Evolutionary conservation across 2,329 filamentous ascomycete genomes (phyloP), one percentile per base, ranked within the genome.

Genomic region (Ploettnerulaceae sp.): DNA sequence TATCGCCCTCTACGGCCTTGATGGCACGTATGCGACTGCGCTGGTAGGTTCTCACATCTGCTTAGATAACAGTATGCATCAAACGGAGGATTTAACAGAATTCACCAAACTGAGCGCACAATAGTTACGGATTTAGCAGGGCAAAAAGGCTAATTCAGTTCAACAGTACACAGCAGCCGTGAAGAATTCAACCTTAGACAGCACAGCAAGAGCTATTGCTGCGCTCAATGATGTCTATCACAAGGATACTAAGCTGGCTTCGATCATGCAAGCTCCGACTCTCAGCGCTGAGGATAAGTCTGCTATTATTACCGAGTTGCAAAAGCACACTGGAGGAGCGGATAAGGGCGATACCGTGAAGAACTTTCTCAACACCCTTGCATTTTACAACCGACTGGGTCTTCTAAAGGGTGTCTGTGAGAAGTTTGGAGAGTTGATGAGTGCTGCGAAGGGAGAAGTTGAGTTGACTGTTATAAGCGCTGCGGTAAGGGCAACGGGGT

Each of bases 11-110:
- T 98, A 89, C 73, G 93, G 93, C 63, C 75, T 98, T 67, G 93
- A 97, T 72, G 93, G 93, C 71, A 97, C 91, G 68, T 98, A 98
- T 75, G 93, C 93, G 69, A 89, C 85, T 74, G 93, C 93, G 75
- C 79, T 98, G 83, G 93, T 98, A 91, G 70, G 88, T 69, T 49
- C 12, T 7, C 3, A 9, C 11, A 3, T 25, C 8, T 44, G 18
- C 15, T 38, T 21, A 18, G 8, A 5, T 12, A 15, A 14, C 24
- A 34, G 12, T 3, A 32, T 26, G 8, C 17, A 37, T 37, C 9
- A 31, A 25, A 31, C 28, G 35, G 12, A n/a, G n/a, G n/a, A n/a
- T n/a, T n/a, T n/a, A n/a, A n/a, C n/a, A n/a, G n/a, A n/a, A n/a
- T n/a, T n/a, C n/a, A n/a, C n/a, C n/a, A n/a, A n/a, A n/a, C n/a